Evolutionary conservation across 306 rosid genomes (phyloP), one percentile per base, ranked within the genome.

Genomic region (Rubus parviflorus): DNA sequence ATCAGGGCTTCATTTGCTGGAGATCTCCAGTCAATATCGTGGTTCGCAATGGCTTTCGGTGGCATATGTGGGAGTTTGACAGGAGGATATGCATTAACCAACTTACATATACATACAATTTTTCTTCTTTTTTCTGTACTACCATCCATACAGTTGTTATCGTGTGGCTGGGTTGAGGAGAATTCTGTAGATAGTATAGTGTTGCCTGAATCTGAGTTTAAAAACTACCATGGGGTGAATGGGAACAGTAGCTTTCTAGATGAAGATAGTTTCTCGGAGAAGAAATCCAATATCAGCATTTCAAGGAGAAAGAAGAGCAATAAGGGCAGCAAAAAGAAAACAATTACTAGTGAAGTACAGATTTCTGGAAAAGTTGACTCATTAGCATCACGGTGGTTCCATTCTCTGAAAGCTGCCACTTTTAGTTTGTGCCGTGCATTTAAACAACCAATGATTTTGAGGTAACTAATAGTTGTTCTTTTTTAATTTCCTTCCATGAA

Each of bases 11-110:
- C 88, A 77, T 86, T 81, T 85, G 89, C 94, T 48, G 97, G 97
- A 75, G 97, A 92, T 48, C 97, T 92, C 47, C 97, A 92, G 81
- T 85, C 96, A 60, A 63, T 87, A 71, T 90, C 96, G 48, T 90
- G 97, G 97, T 80, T 79, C n/a, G 83, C 97, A 13, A 92, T 90
- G 97, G 96, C 97, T 77, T 70, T 90, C 35, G 97, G 97, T 25
- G 97, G 97, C 81, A 85, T 92, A 80, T 88, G 87, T 62, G 97
- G 97, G 65, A 92, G 91, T 85, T 83, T 90, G 77, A 86, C 82
- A 30, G 97, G 97, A 76, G 97, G 97, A 83, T 81, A 81, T 79
- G 96, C 96, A 68, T 81, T 92, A 74, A 87, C 89, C 78, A 89
- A 83, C 79, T 83, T 92, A 56, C 82, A 51, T 70, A 90, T 86